Evolutionary conservation across 148 eudicot genomes (phyloP).

Genomic region (Bassia scoparia): DNA sequence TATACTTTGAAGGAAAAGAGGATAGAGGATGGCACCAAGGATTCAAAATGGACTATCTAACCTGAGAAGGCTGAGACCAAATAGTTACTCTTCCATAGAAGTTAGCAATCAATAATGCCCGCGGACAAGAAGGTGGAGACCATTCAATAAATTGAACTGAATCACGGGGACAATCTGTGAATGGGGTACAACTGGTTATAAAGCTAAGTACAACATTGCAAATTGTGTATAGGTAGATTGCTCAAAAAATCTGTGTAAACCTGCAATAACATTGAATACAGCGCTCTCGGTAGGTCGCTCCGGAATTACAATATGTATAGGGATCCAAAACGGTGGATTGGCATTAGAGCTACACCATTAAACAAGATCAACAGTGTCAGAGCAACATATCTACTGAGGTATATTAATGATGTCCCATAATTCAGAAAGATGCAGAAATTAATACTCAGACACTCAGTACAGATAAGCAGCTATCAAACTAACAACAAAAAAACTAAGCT

Average conservation of each 20-base stretch:
- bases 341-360: constrained; percentile 71
- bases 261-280: constrained; percentile 95
- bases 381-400: constrained; percentile 1
- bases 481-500: not conserved
- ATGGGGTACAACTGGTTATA: constrained; percentile 8
- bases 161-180: constrained; percentile 91
- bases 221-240: too few species aligned
- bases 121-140: constrained; percentile 93
- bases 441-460: not conserved
- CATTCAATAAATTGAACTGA: constrained; percentile 97
- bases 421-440: not conserved
- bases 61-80: constrained; percentile 90
- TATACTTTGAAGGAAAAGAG: not conserved
- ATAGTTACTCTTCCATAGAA: constrained; percentile 92
- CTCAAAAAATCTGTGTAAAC: too few species aligned
- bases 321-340: constrained; percentile 98
- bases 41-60: constrained; percentile 29
- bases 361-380: constrained; percentile 26
- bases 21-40: not conserved
- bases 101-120: constrained; percentile 82
- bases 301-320: constrained; percentile 88
- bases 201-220: not conserved
- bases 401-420: not conserved
- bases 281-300: constrained; percentile 98
- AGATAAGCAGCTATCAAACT: not conserved